Evolutionary conservation across 495 filamentous ascomycete genomes (phyloP), one percentile per base, ranked within the genome.

Genomic region (Neurospora intermedia): DNA sequence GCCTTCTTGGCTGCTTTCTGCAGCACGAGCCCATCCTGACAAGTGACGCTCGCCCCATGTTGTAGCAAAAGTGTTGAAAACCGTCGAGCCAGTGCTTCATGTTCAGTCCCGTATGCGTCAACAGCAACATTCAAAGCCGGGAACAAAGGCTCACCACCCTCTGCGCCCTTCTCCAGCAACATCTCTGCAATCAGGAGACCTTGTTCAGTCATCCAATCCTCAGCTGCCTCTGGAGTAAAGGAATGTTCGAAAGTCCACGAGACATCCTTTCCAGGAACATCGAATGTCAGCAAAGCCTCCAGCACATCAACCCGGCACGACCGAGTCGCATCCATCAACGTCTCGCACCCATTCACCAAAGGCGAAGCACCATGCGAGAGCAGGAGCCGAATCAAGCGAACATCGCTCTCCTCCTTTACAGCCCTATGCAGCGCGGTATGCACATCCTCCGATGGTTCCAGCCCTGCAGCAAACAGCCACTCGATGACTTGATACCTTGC

Each of bases 391-490:
- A 86, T 78, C 2, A 87, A 76, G 31, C 82, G 77, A 5, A 81
- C 75, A 69, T 85, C 84, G 0, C 82, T 81, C 10, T 84, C 82
- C 42, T 84, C 81, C 72, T 84, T 86, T 9, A 86, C 81, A 0
- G 81, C 83, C 38, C 79, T 79, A 74, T 82, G 79, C 40, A 87
- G 71, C 2, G 79, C 78, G 59, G 80, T 77, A 71, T 85, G 75
- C 23, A 87, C 72, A 48, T 84, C 82, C 42, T 78, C 81, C 6
- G 81, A 80, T 0, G 79, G 77, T 2, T 80, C 75, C 35, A 84
- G 75, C 3, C 84, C 85, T 10, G 83, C 83, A 35, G 79, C 74
- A 70, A 86, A 84, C 35, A 87, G 75, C 81, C 83, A 85, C 15
- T 78, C 77, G 42, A 83, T 78, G 72, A 86, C 78, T 10, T 80